Conservation (phyloP, 2,329 filamentous ascomycete species). For the Neonectria hederae region DNA sequence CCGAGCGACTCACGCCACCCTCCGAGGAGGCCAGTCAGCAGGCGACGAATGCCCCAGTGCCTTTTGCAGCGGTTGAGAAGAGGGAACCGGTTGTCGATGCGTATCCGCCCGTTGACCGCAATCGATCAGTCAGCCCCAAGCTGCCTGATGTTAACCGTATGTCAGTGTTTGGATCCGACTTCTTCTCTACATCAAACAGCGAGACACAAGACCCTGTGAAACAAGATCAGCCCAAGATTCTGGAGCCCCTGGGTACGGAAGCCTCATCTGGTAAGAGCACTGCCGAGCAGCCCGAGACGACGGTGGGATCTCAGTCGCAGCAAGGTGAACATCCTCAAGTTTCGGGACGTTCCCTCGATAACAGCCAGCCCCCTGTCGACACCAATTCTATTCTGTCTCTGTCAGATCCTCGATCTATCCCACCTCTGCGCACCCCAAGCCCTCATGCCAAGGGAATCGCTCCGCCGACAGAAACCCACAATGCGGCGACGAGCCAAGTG, state of each 20-base stretch:
- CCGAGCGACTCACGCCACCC: slow-evolving; percentile 44
- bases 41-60: not conserved
- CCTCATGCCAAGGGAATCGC: slow-evolving; percentile 33
- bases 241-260: not conserved
- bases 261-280: slow-evolving; percentile 1
- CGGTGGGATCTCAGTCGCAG: not conserved
- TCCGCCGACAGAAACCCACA: slow-evolving; percentile 17
- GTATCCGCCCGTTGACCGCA: slow-evolving; percentile 30
- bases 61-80: not conserved
- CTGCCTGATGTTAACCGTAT: slow-evolving; percentile 67
- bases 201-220: slow-evolving; percentile 26
- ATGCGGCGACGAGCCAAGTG: slow-evolving; percentile 6
- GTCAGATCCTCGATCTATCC: slow-evolving; percentile 39
- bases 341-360: not conserved
- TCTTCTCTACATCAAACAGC: slow-evolving; percentile 57
- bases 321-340: not conserved
- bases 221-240: slow-evolving; percentile 21
- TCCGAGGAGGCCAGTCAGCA: slow-evolving; percentile 17
- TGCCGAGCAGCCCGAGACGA: slow-evolving; percentile 1
- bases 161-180: slow-evolving; percentile 68
- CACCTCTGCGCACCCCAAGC: slow-evolving; percentile 48
- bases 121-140: slow-evolving; percentile 63
- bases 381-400: slow-evolving; percentile 24
- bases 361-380: slow-evolving; percentile 1
- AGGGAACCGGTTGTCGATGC: slow-evolving; percentile 25